Percentiles rank a stretch among this genome's conserved stretches.
Evolutionary conservation across 805 yeast species (phyloP).

Genomic region (Yamadazyma scolyti): DNA sequence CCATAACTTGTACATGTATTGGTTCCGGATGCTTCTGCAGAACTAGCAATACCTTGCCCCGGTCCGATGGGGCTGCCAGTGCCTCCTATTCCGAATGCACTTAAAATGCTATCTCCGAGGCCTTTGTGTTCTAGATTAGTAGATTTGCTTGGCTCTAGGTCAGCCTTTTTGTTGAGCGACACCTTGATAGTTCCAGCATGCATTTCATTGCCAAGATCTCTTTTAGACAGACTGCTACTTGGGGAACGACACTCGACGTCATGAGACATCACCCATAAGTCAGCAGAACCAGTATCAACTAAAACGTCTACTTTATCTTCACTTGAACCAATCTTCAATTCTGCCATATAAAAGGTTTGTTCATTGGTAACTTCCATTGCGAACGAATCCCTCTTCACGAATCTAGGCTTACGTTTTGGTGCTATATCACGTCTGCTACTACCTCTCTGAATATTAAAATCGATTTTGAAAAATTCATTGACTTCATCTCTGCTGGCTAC

Average conservation of each 20-base stretch:
- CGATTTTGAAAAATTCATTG: conserved; percentile 7
- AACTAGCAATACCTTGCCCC: conserved; percentile 13
- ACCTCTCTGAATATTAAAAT: conserved; percentile 12
- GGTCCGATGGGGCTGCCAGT: background rate
- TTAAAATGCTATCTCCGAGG: conserved; percentile 2
- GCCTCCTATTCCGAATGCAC: conserved; percentile 5
- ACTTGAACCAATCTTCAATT: conserved; percentile 27
- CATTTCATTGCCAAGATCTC: conserved; percentile 3
- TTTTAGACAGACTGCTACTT: conserved; percentile 1
- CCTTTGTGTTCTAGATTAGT: conserved; percentile 3
- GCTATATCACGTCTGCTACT: conserved; percentile 7
- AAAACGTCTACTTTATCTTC: conserved; percentile 25
- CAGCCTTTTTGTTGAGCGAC: background rate
- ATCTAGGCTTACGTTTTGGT: conserved; percentile 3
- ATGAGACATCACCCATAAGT: conserved; percentile 38
- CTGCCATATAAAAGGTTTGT: conserved; percentile 26
- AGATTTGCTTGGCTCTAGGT: conserved; percentile 1
- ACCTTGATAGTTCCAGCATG: conserved; percentile 9
- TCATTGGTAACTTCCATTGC: conserved; percentile 16
- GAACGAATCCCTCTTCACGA: conserved; percentile 10
- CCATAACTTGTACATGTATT: conserved; percentile 8
- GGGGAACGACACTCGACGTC: conserved; percentile 19
- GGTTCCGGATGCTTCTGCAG: conserved; percentile 4
- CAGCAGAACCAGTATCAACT: conserved; percentile 42
- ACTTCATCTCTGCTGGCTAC: no score